Conservation (phyloP, 805 yeast species). For the Barnettozyma californica region DNA sequence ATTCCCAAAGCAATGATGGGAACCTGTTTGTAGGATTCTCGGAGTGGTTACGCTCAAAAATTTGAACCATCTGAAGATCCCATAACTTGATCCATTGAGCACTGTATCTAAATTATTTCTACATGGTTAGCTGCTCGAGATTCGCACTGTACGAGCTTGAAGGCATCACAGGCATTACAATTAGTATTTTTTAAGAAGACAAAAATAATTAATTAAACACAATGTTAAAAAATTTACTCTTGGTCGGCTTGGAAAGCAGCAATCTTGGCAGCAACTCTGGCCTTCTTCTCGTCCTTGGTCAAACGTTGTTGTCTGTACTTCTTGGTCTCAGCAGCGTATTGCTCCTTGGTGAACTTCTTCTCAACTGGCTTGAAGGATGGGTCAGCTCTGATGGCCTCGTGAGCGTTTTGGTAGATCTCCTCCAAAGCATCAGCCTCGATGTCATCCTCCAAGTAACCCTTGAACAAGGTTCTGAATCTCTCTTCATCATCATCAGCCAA, state of each 20-base stretch:
- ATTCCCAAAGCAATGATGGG: no score
- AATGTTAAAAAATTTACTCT: slow-evolving; percentile 5
- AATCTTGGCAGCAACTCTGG: slow-evolving; percentile 87
- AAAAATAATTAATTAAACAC: background rate
- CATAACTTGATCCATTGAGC: no score
- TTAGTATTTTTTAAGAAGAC: background rate
- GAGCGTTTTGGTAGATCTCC: slow-evolving; percentile 93
- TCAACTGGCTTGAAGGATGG: slow-evolving; percentile 86
- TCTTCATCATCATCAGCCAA: slow-evolving; percentile 99
- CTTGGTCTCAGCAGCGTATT: slow-evolving; percentile 95
- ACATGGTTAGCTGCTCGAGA: no score
- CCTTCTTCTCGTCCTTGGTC: slow-evolving; percentile 87
- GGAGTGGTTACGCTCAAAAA: no score
- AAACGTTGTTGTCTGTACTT: slow-evolving; percentile 86
- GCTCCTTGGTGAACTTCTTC: slow-evolving; percentile 93
- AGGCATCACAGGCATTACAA: no score
- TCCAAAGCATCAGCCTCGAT: slow-evolving; percentile 95
- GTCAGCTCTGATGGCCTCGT: slow-evolving; percentile 92
- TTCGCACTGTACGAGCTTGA: no score
- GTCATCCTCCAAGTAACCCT: slow-evolving; percentile 94
- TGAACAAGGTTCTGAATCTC: slow-evolving; percentile 94
- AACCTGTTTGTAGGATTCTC: no score
- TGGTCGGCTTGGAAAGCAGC: slow-evolving; percentile 66
- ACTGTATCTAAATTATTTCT: no score
- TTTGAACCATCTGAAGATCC: no score